A percentile compares a stretch with the other conserved stretches of the same genome.
Conservation (phyloP, 352 stramenopile genomes). For the Phytophthora fragariaefolia region DNA sequence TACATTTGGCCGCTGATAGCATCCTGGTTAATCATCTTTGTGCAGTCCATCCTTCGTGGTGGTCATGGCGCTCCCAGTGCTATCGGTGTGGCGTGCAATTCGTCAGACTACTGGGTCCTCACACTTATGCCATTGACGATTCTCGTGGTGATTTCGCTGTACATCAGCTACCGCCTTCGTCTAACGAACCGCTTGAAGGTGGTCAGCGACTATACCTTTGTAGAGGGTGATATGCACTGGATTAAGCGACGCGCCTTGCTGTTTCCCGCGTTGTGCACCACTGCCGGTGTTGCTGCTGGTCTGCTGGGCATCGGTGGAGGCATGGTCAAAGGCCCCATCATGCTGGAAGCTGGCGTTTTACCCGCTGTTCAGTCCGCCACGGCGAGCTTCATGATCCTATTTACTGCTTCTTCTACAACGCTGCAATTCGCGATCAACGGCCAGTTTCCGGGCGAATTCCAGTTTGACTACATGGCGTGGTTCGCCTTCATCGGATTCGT, state of each 20-base stretch:
- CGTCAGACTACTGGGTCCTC: slow-evolving; percentile 1
- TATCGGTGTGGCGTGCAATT: background rate
- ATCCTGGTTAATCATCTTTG: background rate
- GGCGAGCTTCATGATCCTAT: background rate
- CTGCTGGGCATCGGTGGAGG: slow-evolving; percentile 1
- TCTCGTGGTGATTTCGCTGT: background rate
- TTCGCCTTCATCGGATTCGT: background rate
- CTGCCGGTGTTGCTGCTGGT: background rate
- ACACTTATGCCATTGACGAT: slow-evolving; percentile 3
- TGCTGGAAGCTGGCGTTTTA: background rate
- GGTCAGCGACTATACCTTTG: slow-evolving; percentile 1
- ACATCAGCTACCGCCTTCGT: slow-evolving; percentile 6
- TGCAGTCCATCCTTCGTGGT: background rate
- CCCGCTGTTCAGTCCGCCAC: background rate
- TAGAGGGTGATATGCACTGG: slow-evolving; percentile 5
- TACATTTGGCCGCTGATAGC: background rate
- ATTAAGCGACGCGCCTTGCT: background rate
- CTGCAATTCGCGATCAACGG: slow-evolving; percentile 3
- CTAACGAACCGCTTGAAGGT: slow-evolving; percentile 7
- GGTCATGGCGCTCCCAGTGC: background rate
- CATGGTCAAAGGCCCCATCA: slow-evolving; percentile 3
- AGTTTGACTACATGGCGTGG: slow-evolving; percentile 3
- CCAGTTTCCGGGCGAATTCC: background rate
- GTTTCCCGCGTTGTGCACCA: background rate
- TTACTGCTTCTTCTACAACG: background rate